Percentiles rank a stretch among this genome's conserved stretches.
Conservation (phyloP, 768 basidiomycete genomes). For the Russula sp. region DNA sequence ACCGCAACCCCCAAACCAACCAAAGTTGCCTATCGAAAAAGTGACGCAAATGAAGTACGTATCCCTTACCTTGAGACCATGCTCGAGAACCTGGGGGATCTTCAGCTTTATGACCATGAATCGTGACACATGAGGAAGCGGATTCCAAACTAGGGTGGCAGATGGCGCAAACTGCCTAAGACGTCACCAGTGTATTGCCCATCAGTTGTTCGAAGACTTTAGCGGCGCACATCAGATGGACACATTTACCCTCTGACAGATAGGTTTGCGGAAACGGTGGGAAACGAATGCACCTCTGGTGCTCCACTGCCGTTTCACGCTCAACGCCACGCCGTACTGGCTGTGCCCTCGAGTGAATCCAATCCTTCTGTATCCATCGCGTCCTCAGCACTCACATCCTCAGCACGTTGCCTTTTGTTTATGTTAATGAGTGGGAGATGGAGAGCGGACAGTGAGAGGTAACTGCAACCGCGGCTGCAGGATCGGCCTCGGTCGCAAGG, state of each 20-base stretch:
- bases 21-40: no score
- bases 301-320: no score
- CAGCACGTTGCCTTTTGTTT: no score
- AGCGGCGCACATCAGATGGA: conserved; percentile 1
- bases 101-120: conserved; percentile 8
- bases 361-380: no score
- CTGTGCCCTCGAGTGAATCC: no score
- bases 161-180: conserved; percentile 99
- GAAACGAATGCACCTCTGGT: conserved; percentile 60
- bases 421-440: no score
- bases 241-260: conserved; percentile 77
- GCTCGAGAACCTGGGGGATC: background rate
- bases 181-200: conserved; percentile 40
- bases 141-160: conserved; percentile 85
- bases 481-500: no score
- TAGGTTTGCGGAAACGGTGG: conserved; percentile 87
- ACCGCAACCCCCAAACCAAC: conserved; percentile 26
- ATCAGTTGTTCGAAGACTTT: conserved; percentile 9
- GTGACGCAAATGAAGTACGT: conserved; percentile 26
- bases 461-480: no score
- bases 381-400: no score
- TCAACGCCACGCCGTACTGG: no score
- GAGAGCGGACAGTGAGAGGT: no score
- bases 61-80: conserved; percentile 29
- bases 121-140: conserved; percentile 58